phyloP scores from a whole-genome alignment of 495 filamentous ascomycete species.

The Penicillium roqueforti region DNA sequence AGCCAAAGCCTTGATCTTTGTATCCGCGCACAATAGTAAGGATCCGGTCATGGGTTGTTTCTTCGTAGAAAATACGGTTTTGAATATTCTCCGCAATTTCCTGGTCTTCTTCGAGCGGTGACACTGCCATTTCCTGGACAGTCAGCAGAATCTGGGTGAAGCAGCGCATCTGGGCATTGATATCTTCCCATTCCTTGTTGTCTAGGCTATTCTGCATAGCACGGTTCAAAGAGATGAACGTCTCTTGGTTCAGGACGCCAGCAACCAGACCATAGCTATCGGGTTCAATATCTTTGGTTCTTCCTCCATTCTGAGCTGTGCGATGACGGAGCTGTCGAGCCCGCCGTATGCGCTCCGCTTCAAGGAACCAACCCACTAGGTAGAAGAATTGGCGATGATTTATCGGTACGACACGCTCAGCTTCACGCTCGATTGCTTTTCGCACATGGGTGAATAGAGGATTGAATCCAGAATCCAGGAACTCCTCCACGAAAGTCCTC shows the following conservation, averaged over 20 bases:
- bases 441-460: constrained; percentile 83
- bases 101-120: constrained; percentile 83
- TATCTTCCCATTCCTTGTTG: constrained; percentile 77
- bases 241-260: constrained; percentile 85
- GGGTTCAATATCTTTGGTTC: constrained; percentile 50
- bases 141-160: constrained; percentile 78
- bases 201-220: constrained; percentile 74
- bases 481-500: constrained; percentile 82
- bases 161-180: constrained; percentile 86
- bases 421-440: constrained; percentile 86
- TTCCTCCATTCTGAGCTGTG: constrained; percentile 29
- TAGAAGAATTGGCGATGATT: constrained; percentile 88
- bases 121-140: constrained; percentile 88
- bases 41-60: constrained; percentile 84
- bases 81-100: constrained; percentile 98
- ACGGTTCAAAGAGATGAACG: constrained; percentile 80
- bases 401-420: constrained; percentile 68
- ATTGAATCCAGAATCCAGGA: constrained; percentile 94
- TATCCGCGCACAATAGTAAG: constrained; percentile 73
- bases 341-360: constrained; percentile 77
- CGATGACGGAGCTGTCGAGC: constrained; percentile 46
- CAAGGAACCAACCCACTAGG: constrained; percentile 88
- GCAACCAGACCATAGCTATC: constrained; percentile 84
- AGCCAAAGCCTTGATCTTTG: constrained; percentile 91
- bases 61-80: constrained; percentile 96